Conservation (phyloP, 495 filamentous ascomycete genomes). For the Penicillium malachiteum region DNA sequence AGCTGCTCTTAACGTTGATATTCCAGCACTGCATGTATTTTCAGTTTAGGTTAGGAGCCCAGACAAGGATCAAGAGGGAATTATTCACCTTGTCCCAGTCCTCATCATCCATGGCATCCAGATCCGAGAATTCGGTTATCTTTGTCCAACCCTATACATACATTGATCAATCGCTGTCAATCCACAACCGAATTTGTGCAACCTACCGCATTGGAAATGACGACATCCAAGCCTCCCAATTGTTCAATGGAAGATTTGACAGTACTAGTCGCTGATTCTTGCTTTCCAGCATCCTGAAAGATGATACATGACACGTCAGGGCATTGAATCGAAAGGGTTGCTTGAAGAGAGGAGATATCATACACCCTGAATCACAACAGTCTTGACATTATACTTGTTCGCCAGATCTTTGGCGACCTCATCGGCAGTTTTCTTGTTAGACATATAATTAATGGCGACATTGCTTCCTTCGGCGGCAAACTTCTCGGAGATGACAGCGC, state of each 20-base stretch:
- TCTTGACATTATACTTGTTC: constrained; percentile 54
- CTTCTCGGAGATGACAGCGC: constrained; percentile 59
- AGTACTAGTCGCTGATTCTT: constrained; percentile 51
- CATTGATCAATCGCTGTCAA: background rate
- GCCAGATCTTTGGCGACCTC: constrained; percentile 52
- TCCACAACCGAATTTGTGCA: background rate
- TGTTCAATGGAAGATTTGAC: constrained; percentile 57
- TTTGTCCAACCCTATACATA: constrained; percentile 62
- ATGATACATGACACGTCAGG: background rate
- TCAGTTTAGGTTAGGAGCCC: background rate
- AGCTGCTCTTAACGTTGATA: constrained; percentile 66
- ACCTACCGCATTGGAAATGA: constrained; percentile 70
- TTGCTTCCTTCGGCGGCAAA: constrained; percentile 68
- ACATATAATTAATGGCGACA: constrained; percentile 69
- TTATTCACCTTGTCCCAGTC: constrained; percentile 77
- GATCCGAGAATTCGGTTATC: constrained; percentile 60
- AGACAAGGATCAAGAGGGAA: background rate
- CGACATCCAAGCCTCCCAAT: constrained; percentile 66
- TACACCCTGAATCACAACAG: constrained; percentile 59
- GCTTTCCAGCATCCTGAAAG: constrained; percentile 56
- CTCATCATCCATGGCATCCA: constrained; percentile 58
- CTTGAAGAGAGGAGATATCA: constrained; percentile 14
- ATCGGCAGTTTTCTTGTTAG: constrained; percentile 53
- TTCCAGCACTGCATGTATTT: constrained; percentile 59
- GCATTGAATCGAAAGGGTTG: too few relatives aligned